A percentile compares a stretch with the other conserved stretches of the same genome.
phyloP scores from a whole-genome alignment of 2,329 filamentous ascomycete species.

The Neofusicoccum laricinum region DNA sequence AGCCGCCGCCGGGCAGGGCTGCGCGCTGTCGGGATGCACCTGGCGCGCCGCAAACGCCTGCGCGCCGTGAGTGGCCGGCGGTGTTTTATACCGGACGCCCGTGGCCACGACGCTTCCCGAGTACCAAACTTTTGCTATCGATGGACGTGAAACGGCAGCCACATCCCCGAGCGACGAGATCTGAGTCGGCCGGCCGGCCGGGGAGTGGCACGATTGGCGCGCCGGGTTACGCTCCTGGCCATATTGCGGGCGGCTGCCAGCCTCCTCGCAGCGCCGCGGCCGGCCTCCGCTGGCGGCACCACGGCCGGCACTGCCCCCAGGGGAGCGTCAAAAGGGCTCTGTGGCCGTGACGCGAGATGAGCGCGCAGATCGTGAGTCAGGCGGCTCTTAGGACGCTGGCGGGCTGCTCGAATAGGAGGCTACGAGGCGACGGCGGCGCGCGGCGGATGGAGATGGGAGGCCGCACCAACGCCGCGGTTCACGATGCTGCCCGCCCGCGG shows the following conservation, averaged over 20 bases:
- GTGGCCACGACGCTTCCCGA: neutral
- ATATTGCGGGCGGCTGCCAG: slow-evolving; percentile 8
- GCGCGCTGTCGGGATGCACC: neutral
- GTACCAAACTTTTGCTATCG: slow-evolving; percentile 4
- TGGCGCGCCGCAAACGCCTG: neutral
- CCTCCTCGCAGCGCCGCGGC: neutral
- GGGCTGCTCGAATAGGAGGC: slow-evolving; percentile 8
- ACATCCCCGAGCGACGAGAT: neutral
- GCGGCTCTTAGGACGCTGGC: neutral
- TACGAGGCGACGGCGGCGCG: neutral
- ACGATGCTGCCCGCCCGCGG: neutral
- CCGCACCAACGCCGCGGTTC: neutral
- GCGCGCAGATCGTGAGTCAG: slow-evolving; percentile 10
- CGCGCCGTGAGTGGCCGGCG: neutral
- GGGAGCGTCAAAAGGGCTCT: neutral
- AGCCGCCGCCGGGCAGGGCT: neutral
- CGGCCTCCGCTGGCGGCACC: neutral
- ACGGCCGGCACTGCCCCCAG: neutral
- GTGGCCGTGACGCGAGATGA: neutral
- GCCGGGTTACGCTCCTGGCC: slow-evolving; percentile 8
- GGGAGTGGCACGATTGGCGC: neutral
- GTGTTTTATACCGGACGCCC: neutral
- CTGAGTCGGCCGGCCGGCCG: neutral
- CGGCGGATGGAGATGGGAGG: neutral
- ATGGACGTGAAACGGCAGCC: slow-evolving; percentile 11